phyloP scores from a whole-genome alignment of 441 rosid genomes.

The Pelargonium australe region DNA sequence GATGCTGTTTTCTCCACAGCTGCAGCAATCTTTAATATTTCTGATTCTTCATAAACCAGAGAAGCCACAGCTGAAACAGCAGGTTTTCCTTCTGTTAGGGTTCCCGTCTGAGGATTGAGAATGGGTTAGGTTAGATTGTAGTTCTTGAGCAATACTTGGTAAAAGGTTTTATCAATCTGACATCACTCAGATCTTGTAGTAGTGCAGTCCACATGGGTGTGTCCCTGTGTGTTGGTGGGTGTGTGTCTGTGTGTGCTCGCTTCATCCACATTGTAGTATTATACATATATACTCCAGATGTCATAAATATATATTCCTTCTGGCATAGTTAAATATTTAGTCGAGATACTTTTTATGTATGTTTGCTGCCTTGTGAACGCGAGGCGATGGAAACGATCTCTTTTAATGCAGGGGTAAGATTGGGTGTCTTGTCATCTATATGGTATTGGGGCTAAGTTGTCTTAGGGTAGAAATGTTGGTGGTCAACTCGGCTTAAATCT shows the following conservation, averaged over 20 bases:
- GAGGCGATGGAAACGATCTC: too few species aligned
- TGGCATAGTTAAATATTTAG: too few species aligned
- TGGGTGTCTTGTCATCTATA: too few species aligned
- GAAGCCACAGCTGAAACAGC: conserved; percentile 67
- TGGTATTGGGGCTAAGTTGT: too few species aligned
- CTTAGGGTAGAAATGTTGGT: not conserved
- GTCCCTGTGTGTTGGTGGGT: not conserved
- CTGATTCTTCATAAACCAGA: conserved; percentile 45
- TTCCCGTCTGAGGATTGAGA: conserved; percentile 61
- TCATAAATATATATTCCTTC: too few species aligned
- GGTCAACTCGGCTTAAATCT: not conserved
- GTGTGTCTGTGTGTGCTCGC: too few species aligned
- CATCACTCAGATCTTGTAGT: not conserved
- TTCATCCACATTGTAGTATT: too few species aligned
- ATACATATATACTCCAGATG: too few species aligned
- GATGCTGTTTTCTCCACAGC: conserved; percentile 86
- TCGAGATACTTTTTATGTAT: too few species aligned
- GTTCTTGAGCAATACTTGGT: not conserved
- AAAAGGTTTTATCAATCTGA: not conserved
- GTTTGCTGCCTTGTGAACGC: too few species aligned
- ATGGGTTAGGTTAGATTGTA: not conserved
- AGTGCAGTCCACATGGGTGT: too few species aligned
- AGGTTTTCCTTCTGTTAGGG: conserved; percentile 91
- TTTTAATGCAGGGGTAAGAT: too few species aligned
- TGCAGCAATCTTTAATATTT: conserved; percentile 74